A percentile compares a stretch with the other conserved stretches of the same genome.
phyloP scores from a whole-genome alignment of 345 rosid genomes.

The Eucalyptus erythrocorys region DNA sequence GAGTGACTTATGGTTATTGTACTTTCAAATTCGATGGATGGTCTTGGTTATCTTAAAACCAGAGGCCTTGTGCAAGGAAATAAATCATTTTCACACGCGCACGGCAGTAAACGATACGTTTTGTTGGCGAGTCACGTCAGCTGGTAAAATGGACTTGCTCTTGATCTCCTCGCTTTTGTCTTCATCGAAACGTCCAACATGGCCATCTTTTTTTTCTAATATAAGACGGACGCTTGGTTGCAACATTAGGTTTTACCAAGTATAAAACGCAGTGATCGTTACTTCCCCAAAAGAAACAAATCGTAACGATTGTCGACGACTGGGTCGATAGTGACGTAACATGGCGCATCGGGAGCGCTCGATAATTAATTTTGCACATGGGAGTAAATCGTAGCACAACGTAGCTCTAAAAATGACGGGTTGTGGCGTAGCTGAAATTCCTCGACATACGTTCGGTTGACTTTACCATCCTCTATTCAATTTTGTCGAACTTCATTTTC shows the following conservation, averaged over 20 bases:
- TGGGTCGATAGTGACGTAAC: background rate
- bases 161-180: background rate
- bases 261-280: background rate
- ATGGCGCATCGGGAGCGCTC: background rate
- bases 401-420: background rate
- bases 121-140: background rate
- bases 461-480: background rate
- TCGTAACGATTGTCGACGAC: fast-evolving
- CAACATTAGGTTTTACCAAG: background rate
- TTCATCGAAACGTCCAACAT: background rate
- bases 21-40: background rate
- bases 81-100: background rate
- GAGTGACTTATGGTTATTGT: background rate
- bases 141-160: background rate
- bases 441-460: background rate
- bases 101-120: background rate
- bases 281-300: background rate
- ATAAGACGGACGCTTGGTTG: background rate
- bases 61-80: background rate
- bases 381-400: background rate
- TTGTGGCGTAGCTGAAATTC: background rate
- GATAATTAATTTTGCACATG: background rate
- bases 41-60: background rate
- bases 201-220: background rate
- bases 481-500: background rate